Evolutionary conservation across 2,329 filamentous ascomycete genomes (phyloP), one percentile per base, ranked within the genome.

Genomic region (Hysterium pulicare): DNA sequence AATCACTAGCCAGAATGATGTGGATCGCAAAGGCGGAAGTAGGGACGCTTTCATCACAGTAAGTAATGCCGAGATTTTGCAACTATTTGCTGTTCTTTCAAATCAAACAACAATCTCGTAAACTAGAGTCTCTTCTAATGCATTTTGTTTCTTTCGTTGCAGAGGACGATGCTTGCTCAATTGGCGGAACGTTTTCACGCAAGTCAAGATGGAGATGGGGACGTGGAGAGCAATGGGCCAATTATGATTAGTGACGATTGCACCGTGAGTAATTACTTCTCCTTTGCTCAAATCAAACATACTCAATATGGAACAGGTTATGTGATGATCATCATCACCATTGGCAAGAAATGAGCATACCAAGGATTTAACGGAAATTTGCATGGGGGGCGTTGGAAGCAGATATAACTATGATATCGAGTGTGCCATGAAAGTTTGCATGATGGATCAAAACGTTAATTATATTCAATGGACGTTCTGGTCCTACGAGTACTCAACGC

Each of bases 1-100:
- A 44, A 85, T 85, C 53, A 79, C 75, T 42, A 76, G 73, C 47
- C 72, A 79, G 53, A 85, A 85, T 54, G 79, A 84, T 52, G 72
- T 77, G 46, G 73, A 79, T 43, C 72, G 79, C 24, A 75, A 74
- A 48, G 78, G 76, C 13, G 79, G 79, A 11, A 73, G 77, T 51
- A 73, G 73, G 42, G 79, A 83, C 46, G 75, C 75, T 31, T 76
- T 72, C 46, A 74, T 83, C 38, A 80, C 78, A 48, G 73, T 77
- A 66, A 45, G 70, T 70, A 13, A 28, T 8, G 13, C 8, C 24
- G 24, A 28, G n/a, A n/a, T n/a, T n/a, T n/a, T 20, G 3, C 13
- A 16, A 20, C 22, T 34, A 15, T 31, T 36, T 22, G 15, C 38
- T 11, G 16, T 10, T 41, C 8, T 37, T 13, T 42, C 23, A n/a